Conservation (phyloP, 352 stramenopile genomes). For the Blastocystis sp. region DNA sequence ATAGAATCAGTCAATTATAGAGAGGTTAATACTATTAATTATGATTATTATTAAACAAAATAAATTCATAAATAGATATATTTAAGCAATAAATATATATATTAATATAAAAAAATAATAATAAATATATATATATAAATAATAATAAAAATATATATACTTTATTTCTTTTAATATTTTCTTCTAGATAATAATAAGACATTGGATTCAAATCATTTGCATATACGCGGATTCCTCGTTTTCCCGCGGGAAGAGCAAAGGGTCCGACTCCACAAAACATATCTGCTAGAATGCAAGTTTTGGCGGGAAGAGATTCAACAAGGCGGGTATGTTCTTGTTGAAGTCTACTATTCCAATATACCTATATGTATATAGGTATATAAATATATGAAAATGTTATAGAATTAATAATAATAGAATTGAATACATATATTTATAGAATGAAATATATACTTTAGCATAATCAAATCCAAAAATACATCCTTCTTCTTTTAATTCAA, state of each 20-base stretch:
- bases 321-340: constrained; percentile 63
- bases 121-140: neutral
- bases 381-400: no score
- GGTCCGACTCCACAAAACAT: constrained; percentile 70
- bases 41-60: no score
- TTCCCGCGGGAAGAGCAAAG: constrained; percentile 60
- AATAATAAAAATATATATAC: constrained; percentile 41
- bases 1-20: no score
- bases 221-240: constrained; percentile 54
- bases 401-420: neutral
- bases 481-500: constrained; percentile 61
- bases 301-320: constrained; percentile 49
- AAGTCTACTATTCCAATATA: constrained; percentile 70
- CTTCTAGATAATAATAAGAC: constrained; percentile 54
- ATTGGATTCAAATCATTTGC: constrained; percentile 67
- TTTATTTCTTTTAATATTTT: constrained; percentile 59
- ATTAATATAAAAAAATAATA: no score
- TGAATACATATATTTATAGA: neutral
- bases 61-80: no score
- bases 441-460: constrained; percentile 50
- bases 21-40: no score
- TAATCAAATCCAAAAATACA: constrained; percentile 65
- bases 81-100: no score
- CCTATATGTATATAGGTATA: no score
- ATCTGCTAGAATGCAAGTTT: constrained; percentile 52